Evolutionary conservation across 768 basidiomycete species (phyloP).

Genomic region (Hygrocybe coccinea): DNA sequence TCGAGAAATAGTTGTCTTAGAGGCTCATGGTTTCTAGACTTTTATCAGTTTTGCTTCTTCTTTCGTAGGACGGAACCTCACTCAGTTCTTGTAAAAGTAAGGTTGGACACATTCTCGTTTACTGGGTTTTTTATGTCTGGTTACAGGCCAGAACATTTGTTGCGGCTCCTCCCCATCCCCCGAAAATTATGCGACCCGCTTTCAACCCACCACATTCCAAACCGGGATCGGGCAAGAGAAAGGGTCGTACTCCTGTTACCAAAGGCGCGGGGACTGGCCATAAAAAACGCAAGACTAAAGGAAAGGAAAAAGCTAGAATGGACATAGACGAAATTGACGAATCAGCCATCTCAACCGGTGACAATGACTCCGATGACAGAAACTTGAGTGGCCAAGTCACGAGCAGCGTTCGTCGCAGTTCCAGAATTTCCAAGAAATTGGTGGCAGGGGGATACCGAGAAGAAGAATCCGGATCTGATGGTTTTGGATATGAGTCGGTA

Average conservation of each 20-base stretch:
- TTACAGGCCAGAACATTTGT: slow-evolving; percentile 39
- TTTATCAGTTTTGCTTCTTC: slow-evolving; percentile 90
- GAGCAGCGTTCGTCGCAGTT: slow-evolving; percentile 25
- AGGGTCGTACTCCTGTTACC: slow-evolving; percentile 9
- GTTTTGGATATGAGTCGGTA: neutral
- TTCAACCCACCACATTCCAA: slow-evolving; percentile 4
- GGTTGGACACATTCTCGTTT: slow-evolving; percentile 7
- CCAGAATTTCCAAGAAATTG: slow-evolving; percentile 28
- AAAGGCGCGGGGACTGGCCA: neutral
- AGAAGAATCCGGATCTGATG: neutral
- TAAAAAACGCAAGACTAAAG: slow-evolving; percentile 33
- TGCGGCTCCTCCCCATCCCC: slow-evolving; percentile 24
- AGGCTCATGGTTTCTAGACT: slow-evolving; percentile 42
- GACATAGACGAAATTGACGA: slow-evolving; percentile 23
- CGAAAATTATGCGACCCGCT: slow-evolving; percentile 6
- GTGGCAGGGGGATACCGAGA: slow-evolving; percentile 22
- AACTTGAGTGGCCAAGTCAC: slow-evolving; percentile 18
- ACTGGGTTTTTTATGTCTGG: slow-evolving; percentile 1
- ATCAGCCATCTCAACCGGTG: slow-evolving; percentile 16
- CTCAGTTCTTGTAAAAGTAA: slow-evolving; percentile 75
- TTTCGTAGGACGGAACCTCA: slow-evolving; percentile 78
- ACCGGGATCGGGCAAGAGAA: slow-evolving; percentile 12
- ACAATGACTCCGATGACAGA: slow-evolving; percentile 22
- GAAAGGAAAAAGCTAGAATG: slow-evolving; percentile 26
- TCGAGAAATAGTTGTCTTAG: neutral